phyloP scores from a whole-genome alignment of 1,284 basidiomycete genomes.

The Ustilago sp. region DNA sequence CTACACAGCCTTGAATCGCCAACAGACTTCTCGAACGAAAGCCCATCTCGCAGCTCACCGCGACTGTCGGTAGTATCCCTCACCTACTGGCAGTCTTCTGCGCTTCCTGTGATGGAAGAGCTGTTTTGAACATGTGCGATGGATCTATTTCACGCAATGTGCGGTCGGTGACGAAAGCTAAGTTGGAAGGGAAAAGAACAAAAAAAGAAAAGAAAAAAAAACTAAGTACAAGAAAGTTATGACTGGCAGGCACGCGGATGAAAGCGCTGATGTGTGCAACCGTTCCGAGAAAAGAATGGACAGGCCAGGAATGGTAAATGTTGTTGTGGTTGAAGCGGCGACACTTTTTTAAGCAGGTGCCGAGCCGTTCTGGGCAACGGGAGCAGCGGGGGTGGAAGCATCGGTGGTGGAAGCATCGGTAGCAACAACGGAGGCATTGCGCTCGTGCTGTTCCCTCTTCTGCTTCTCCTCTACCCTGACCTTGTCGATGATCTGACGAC shows the following conservation, averaged over 20 bases:
- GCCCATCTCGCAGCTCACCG: too few relatives aligned
- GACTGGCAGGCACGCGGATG: background rate
- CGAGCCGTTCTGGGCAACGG: slow-evolving; percentile 20
- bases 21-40: too few relatives aligned
- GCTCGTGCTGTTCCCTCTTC: slow-evolving; percentile 38
- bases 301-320: background rate
- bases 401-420: slow-evolving; percentile 18
- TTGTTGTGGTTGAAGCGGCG: background rate
- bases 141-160: slow-evolving; percentile 12
- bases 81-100: background rate
- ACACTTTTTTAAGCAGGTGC: slow-evolving; percentile 8
- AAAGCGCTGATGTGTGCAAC: background rate
- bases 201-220: slow-evolving; percentile 4
- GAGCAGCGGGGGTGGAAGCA: slow-evolving; percentile 17
- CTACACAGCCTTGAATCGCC: background rate
- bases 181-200: background rate
- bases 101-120: background rate
- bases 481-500: slow-evolving; percentile 61
- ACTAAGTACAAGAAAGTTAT: slow-evolving; percentile 8
- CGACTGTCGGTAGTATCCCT: too few relatives aligned
- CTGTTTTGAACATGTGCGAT: background rate
- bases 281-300: background rate
- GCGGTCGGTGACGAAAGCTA: slow-evolving; percentile 10
- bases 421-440: slow-evolving; percentile 19
- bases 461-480: slow-evolving; percentile 56